Conservation (phyloP, 2,329 filamentous ascomycete genomes). For the Cryphonectria radicalis region DNA sequence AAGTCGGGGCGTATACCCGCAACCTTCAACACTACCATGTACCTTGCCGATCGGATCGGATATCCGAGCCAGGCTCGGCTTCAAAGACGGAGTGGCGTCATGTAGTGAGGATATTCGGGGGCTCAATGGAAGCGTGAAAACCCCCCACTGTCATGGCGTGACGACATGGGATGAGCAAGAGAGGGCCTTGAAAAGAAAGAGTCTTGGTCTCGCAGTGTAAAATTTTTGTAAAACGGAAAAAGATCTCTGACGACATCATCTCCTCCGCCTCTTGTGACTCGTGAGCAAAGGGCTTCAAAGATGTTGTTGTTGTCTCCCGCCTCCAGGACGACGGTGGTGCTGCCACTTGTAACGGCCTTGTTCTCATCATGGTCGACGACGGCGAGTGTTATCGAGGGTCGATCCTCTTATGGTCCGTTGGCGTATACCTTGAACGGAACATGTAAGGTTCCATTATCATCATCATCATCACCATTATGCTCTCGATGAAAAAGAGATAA, state of each 20-base stretch:
- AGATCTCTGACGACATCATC: not conserved
- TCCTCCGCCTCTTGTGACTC: not conserved
- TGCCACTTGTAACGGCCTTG: not conserved
- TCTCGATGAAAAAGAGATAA: not conserved
- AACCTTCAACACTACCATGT: not conserved
- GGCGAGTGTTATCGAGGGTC: not conserved
- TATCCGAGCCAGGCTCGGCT: not conserved
- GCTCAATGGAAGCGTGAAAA: not conserved
- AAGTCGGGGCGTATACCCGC: not conserved
- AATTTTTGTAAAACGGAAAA: not conserved
- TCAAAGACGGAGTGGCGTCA: not conserved
- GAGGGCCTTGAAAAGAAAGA: not conserved
- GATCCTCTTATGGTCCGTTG: not conserved
- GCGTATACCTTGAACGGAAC: slow-evolving; percentile 9
- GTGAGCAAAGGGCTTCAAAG: not conserved
- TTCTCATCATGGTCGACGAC: not conserved
- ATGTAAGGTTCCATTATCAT: not conserved
- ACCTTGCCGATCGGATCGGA: slow-evolving; percentile 1
- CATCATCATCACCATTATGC: no score
- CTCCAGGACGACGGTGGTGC: not conserved
- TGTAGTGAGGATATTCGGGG: not conserved
- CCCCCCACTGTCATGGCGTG: not conserved
- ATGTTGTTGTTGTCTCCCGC: not conserved
- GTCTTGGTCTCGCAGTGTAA: not conserved
- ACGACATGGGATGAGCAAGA: not conserved